Conservation (phyloP, 129 eudicot genomes). For the Escallonia rubra region DNA sequence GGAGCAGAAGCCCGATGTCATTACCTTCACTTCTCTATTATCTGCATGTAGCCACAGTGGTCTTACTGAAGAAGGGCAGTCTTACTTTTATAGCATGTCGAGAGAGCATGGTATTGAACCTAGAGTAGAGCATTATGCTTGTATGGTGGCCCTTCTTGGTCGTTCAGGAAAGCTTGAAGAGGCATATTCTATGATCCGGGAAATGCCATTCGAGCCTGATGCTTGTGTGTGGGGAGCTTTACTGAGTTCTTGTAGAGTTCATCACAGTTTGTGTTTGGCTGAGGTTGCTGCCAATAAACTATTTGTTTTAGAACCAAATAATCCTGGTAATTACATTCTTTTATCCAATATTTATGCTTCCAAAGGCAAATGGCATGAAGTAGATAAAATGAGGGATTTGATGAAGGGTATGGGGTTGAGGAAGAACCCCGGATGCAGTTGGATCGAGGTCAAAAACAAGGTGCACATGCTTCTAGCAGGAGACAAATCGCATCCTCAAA, state of each 20-base stretch:
- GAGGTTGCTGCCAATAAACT: conserved; percentile 70
- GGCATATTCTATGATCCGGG: conserved; percentile 56
- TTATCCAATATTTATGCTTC: conserved; percentile 83
- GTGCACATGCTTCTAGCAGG: conserved; percentile 87
- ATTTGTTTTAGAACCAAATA: conserved; percentile 70
- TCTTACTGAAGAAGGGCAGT: conserved; percentile 62
- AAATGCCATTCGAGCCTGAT: conserved; percentile 81
- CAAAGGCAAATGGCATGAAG: conserved; percentile 72
- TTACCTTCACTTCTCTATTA: conserved; percentile 65
- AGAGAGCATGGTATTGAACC: conserved; percentile 56
- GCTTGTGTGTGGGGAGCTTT: conserved; percentile 98
- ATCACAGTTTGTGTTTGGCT: conserved; percentile 46
- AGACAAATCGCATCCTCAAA: conserved; percentile 74
- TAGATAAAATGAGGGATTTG: conserved; percentile 55
- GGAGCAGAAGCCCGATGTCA: conserved; percentile 59
- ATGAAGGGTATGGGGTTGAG: conserved; percentile 79
- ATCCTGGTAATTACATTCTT: conserved; percentile 80
- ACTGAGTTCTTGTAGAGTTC: conserved; percentile 81
- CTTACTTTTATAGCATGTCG: conserved; percentile 54
- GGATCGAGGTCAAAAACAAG: conserved; percentile 88
- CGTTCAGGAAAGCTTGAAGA: conserved; percentile 83
- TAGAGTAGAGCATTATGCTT: conserved; percentile 77
- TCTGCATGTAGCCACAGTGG: conserved; percentile 95
- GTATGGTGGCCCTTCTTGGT: conserved; percentile 80
- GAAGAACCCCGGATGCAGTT: conserved; percentile 95